Conservation (phyloP, 2,329 filamentous ascomycete genomes). For the Trichoderma sp. region DNA sequence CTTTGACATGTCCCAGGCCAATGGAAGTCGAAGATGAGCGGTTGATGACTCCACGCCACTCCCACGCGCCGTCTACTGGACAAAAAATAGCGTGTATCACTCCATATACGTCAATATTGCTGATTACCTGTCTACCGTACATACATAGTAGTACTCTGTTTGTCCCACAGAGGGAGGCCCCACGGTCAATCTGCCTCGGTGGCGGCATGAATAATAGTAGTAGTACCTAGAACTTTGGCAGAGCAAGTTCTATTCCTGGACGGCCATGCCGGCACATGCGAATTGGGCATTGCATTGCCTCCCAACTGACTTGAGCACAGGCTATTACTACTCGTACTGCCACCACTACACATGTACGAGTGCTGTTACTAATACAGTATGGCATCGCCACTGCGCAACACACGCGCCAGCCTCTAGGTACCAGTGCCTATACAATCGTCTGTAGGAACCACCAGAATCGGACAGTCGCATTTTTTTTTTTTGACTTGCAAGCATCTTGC, state of each 20-base stretch:
- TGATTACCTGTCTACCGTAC: neutral
- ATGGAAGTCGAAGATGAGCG: neutral
- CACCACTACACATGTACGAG: neutral
- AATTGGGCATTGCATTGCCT: neutral
- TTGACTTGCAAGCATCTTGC: slow-evolving; percentile 19
- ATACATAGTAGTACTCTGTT: neutral
- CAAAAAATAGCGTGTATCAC: neutral
- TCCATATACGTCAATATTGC: neutral
- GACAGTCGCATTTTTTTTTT: neutral
- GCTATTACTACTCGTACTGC: neutral
- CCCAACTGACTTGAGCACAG: neutral
- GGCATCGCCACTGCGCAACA: neutral
- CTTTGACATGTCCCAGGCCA: neutral
- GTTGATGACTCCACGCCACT: neutral
- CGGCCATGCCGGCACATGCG: neutral
- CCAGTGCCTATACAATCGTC: neutral
- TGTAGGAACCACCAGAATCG: neutral
- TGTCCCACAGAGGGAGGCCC: neutral
- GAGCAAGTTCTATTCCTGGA: neutral
- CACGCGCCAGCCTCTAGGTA: neutral
- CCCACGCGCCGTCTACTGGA: neutral
- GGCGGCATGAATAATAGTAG: neutral
- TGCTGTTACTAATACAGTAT: neutral
- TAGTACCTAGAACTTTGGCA: neutral
- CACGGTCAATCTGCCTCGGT: neutral